phyloP scores from a whole-genome alignment of 257 asterid genomes.

The Anisodus tanguticus region DNA sequence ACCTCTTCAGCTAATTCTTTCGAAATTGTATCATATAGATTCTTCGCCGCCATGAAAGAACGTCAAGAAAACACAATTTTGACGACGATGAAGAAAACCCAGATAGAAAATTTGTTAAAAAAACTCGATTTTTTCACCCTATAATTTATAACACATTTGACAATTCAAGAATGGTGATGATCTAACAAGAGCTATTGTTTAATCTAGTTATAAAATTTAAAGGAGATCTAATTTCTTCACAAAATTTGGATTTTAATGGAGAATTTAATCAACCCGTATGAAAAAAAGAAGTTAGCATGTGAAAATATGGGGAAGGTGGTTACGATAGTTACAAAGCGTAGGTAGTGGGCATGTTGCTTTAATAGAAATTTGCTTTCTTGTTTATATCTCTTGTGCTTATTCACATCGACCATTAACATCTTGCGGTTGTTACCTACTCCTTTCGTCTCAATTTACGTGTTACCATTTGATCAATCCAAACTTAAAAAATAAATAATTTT shows the following conservation, averaged over 20 bases:
- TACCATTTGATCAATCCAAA: neutral
- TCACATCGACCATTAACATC: neutral
- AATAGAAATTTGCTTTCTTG: neutral
- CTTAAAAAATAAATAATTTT: too few species aligned
- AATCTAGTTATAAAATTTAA: neutral
- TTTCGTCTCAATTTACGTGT: too few species aligned
- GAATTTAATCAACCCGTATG: neutral
- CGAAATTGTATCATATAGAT: constrained; percentile 50
- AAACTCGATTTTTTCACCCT: neutral
- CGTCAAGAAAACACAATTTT: neutral
- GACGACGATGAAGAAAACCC: neutral
- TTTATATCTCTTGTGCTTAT: neutral
- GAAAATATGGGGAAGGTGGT: neutral
- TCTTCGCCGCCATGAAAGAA: constrained; percentile 68
- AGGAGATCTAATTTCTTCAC: neutral
- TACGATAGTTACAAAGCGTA: constrained; percentile 13
- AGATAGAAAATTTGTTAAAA: neutral
- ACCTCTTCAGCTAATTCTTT: constrained; percentile 68
- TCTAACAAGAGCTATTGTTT: neutral
- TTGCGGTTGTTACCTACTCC: neutral
- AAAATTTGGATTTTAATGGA: neutral
- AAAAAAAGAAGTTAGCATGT: neutral
- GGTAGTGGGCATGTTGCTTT: neutral
- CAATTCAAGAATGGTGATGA: neutral
- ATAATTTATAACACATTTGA: neutral